A percentile compares a stretch with the other conserved stretches of the same genome.
phyloP scores from a whole-genome alignment of 768 basidiomycete genomes.

The Termitomyces sp. region DNA sequence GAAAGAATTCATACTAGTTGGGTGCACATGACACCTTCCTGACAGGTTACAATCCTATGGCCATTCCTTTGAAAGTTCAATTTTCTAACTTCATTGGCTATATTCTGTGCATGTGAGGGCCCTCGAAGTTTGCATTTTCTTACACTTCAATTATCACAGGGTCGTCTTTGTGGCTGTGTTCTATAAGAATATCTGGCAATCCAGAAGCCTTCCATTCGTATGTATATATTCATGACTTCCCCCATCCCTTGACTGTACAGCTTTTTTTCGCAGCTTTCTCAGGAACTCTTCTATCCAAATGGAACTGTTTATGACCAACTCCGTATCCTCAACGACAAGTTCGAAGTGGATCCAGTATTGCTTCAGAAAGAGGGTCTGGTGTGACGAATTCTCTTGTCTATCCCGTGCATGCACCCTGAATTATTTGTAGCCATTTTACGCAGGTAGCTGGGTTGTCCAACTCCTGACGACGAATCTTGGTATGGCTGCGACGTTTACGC shows the following conservation, averaged over 20 bases:
- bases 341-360: constrained; percentile 37
- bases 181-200: constrained; percentile 53
- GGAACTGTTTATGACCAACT: constrained; percentile 45
- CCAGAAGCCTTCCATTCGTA: constrained; percentile 29
- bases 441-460: constrained; percentile 44
- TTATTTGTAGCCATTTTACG: constrained; percentile 37
- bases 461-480: constrained; percentile 43
- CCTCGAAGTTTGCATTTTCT: neutral
- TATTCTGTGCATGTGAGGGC: constrained; percentile 42
- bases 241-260: constrained; percentile 12
- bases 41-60: constrained; percentile 40
- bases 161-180: constrained; percentile 48
- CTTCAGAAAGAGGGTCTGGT: constrained; percentile 39
- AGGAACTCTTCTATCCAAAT: constrained; percentile 44
- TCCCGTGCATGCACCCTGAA: neutral
- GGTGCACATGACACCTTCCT: neutral
- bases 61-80: constrained; percentile 51
- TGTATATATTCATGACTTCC: constrained; percentile 1
- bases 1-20: neutral
- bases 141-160: constrained; percentile 13
- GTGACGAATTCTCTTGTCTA: constrained; percentile 1
- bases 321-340: constrained; percentile 41
- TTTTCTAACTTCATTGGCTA: constrained; percentile 45
- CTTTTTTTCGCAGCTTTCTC: constrained; percentile 42
- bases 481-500: constrained; percentile 45